Percentiles rank a stretch among this genome's conserved stretches.
These are phyloP conservation scores for Megacollybia marginata DNA, from an alignment of 768 basidiomycete genomes.

Conservation along the genomic window DNA sequence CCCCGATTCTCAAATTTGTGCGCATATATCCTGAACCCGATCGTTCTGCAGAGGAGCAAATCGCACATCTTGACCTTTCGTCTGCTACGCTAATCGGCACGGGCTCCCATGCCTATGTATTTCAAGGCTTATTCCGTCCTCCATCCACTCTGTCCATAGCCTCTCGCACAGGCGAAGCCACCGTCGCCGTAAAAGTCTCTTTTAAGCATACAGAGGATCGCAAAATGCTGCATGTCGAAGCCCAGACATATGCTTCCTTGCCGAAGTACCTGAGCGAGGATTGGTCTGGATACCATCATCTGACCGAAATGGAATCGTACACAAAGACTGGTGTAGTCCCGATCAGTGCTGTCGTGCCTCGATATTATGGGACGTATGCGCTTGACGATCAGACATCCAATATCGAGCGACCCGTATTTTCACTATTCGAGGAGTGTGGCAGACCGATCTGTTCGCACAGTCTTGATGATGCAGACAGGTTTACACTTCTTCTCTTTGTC, in stretches of 20 bases:
- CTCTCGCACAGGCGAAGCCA: constrained; percentile 17
- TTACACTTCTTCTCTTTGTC: not conserved
- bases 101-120: constrained; percentile 35
- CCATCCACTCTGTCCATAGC: constrained; percentile 20
- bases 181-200: constrained; percentile 30
- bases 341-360: constrained; percentile 35
- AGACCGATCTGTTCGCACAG: constrained; percentile 10
- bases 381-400: constrained; percentile 10
- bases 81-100: constrained; percentile 13
- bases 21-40: constrained; percentile 10
- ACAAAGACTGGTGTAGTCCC: constrained; percentile 21
- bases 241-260: constrained; percentile 22
- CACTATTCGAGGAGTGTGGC: constrained; percentile 44
- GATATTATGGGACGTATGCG: constrained; percentile 42
- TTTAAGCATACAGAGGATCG: constrained; percentile 16
- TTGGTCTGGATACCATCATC: constrained; percentile 25
- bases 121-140: constrained; percentile 29
- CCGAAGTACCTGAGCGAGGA: constrained; percentile 24
- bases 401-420: constrained; percentile 21
- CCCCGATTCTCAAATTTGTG: constrained; percentile 6
- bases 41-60: not conserved
- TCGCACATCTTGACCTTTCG: not conserved
- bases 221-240: constrained; percentile 23
- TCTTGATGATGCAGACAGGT: constrained; percentile 16
- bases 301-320: constrained; percentile 14